Conservation (phyloP, 148 eudicot species). For the Spergularia marina region DNA sequence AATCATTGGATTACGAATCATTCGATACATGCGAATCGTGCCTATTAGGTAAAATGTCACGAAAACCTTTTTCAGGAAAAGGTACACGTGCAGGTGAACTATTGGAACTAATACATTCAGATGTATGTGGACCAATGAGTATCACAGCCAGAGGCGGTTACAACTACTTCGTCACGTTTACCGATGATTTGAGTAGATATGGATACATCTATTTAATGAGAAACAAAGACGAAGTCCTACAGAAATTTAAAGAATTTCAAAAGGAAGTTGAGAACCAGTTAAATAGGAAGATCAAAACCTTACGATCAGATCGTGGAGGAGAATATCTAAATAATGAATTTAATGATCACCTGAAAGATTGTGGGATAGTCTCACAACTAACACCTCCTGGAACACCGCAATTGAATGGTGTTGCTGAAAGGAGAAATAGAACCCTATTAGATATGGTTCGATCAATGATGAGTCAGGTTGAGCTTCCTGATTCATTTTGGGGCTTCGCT, state of each 20-base stretch:
- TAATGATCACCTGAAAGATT: background rate
- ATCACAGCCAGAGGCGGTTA: constrained; percentile 2
- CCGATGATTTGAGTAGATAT: constrained; percentile 6
- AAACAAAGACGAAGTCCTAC: background rate
- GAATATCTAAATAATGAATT: background rate
- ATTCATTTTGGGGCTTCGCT: background rate
- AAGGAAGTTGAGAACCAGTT: background rate
- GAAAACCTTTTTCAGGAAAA: background rate
- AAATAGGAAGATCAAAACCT: background rate
- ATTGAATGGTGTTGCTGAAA: background rate
- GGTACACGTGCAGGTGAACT: background rate
- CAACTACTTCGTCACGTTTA: too few relatives aligned
- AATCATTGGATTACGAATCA: too few relatives aligned
- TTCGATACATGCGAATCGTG: background rate
- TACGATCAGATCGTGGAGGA: background rate
- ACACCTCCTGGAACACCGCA: background rate
- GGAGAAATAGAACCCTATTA: background rate
- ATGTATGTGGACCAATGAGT: background rate
- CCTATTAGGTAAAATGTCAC: background rate
- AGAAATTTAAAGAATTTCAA: background rate
- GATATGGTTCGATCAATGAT: background rate
- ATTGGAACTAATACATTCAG: too few relatives aligned
- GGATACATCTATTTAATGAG: background rate
- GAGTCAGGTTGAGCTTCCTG: background rate
- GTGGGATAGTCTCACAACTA: background rate